Percentiles rank a stretch among this genome's conserved stretches.
phyloP scores from a whole-genome alignment of 257 asterid species.

The Fraxinus americana region DNA sequence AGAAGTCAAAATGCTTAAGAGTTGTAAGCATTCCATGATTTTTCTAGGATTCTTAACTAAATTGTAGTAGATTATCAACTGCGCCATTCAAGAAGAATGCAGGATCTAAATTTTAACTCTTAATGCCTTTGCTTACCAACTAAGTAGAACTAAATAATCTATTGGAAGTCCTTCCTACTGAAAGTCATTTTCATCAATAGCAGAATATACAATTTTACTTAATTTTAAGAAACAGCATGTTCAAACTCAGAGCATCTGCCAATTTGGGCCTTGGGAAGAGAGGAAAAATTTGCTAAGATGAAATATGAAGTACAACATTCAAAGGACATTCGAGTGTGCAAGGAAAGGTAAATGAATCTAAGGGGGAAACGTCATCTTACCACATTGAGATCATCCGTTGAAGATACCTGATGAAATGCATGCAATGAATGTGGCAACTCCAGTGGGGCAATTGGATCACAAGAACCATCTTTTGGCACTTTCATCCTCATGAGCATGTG shows the following conservation, averaged over 20 bases:
- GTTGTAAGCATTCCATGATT: neutral
- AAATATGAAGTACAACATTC: neutral
- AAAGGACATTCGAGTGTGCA: neutral
- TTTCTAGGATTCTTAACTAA: neutral
- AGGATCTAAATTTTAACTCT: neutral
- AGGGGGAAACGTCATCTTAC: constrained; percentile 34
- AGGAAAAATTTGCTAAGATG: neutral
- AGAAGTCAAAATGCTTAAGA: neutral
- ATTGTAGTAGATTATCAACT: neutral
- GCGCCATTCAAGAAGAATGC: neutral
- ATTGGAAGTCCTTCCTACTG: neutral
- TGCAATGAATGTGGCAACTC: constrained; percentile 93
- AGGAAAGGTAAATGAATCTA: neutral
- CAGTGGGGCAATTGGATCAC: constrained; percentile 82
- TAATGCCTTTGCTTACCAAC: neutral
- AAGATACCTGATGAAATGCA: constrained; percentile 68
- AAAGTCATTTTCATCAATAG: neutral
- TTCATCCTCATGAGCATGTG: constrained; percentile 90
- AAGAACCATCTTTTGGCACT: constrained; percentile 54
- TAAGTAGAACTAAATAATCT: neutral
- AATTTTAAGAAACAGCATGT: neutral
- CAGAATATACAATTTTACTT: neutral
- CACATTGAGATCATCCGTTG: constrained; percentile 65
- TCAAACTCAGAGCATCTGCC: neutral
- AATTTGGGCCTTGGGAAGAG: neutral